These are phyloP conservation scores for Sambucus nigra DNA, from an alignment of 129 eudicot species.

Conservation along the genomic window DNA sequence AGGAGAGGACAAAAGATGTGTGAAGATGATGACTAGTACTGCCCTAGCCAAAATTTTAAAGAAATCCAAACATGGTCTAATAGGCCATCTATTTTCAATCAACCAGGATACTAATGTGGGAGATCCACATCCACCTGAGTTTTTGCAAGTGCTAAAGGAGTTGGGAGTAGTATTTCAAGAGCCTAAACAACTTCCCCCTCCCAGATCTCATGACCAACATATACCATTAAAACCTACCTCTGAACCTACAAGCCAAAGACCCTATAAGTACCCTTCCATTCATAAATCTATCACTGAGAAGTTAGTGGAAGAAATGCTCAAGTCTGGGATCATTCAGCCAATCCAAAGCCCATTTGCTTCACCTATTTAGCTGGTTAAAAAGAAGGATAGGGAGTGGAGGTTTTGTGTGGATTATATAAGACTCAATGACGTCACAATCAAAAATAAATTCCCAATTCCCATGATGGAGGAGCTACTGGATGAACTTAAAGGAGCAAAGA, in stretches of 20 bases:
- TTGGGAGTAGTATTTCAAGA: background rate
- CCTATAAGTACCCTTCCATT: background rate
- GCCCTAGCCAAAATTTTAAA: background rate
- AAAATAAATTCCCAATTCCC: too few relatives aligned
- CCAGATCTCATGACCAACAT: background rate
- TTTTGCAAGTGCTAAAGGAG: background rate
- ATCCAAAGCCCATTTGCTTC: background rate
- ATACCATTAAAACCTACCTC: background rate
- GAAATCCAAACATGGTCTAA: background rate
- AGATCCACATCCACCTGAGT: background rate
- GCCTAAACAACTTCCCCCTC: background rate
- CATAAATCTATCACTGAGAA: background rate
- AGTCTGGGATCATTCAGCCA: background rate
- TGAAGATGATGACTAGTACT: background rate
- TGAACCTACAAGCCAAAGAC: background rate
- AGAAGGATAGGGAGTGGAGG: background rate
- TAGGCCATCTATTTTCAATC: background rate
- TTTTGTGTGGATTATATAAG: background rate
- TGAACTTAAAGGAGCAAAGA: background rate
- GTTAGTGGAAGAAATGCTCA: background rate
- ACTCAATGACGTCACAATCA: too few relatives aligned
- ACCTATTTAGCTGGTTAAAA: background rate
- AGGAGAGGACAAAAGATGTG: background rate
- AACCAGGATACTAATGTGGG: too few relatives aligned
- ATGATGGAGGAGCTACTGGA: too few relatives aligned